A percentile compares a stretch with the other conserved stretches of the same genome.
Evolutionary conservation across 2,329 filamentous ascomycete species (phyloP).

Genomic region (Diaporthe sp.): DNA sequence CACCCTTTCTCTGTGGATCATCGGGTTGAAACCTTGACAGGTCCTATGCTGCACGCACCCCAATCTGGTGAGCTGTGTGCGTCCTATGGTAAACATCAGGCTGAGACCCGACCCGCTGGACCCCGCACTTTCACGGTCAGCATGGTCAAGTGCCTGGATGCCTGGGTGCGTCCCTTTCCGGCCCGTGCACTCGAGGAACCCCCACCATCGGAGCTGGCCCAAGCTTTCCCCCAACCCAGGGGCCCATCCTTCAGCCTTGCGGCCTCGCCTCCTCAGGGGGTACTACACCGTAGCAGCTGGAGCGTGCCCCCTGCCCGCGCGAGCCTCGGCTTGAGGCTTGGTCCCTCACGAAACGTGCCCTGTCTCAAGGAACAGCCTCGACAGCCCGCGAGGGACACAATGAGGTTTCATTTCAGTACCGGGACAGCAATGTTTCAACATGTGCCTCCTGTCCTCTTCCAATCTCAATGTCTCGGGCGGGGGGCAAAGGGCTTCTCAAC

Average conservation of each 20-base stretch:
- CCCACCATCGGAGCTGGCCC: not conserved
- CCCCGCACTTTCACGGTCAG: not conserved
- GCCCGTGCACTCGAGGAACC: not conserved
- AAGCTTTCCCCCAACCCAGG: slow-evolving; percentile 15
- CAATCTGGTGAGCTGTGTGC: too few species aligned
- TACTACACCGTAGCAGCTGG: not conserved
- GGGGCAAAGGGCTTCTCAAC: not conserved
- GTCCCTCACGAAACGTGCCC: slow-evolving; percentile 42
- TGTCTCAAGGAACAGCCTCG: slow-evolving; percentile 41
- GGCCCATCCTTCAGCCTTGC: slow-evolving; percentile 30
- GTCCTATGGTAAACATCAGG: not conserved
- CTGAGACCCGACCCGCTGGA: slow-evolving; percentile 5
- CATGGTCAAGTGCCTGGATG: not conserved
- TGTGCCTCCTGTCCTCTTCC: slow-evolving; percentile 27
- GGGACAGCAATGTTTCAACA: slow-evolving; percentile 25
- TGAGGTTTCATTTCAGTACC: slow-evolving; percentile 6
- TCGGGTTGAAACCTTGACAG: not conserved
- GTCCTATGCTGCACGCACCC: not conserved
- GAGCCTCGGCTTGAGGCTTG: slow-evolving; percentile 18
- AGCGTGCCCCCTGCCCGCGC: not conserved
- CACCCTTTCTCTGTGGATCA: not conserved
- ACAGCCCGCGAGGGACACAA: slow-evolving; percentile 7
- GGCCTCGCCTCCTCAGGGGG: slow-evolving; percentile 16
- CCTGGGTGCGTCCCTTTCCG: not conserved
- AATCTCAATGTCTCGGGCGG: not conserved